A percentile compares a stretch with the other conserved stretches of the same genome.
phyloP scores from a whole-genome alignment of 805 yeast genomes.

The Candida argentea region DNA sequence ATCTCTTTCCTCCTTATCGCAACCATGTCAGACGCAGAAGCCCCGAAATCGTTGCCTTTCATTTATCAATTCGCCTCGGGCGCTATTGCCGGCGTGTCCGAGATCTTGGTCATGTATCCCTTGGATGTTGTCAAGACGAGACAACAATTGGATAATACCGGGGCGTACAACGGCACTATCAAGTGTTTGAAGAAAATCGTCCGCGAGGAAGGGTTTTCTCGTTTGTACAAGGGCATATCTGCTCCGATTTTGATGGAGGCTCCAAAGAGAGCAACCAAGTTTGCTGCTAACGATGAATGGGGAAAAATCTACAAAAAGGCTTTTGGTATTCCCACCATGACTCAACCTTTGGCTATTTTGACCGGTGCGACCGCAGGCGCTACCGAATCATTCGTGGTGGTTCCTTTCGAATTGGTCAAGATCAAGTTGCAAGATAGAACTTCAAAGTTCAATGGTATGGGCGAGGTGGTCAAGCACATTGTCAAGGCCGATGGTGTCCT shows the following conservation, averaged over 20 bases:
- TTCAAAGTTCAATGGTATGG: constrained; percentile 74
- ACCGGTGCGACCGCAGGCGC: constrained; percentile 99
- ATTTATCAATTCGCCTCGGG: constrained; percentile 85
- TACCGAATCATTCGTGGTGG: constrained; percentile 91
- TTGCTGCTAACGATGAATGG: constrained; percentile 97
- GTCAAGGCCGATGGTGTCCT: constrained; percentile 66
- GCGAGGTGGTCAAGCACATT: constrained; percentile 69
- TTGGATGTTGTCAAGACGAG: constrained; percentile 95
- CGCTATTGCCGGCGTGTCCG: constrained; percentile 96
- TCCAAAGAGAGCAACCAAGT: constrained; percentile 97
- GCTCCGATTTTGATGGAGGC: constrained; percentile 99
- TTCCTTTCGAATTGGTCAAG: constrained; percentile 93
- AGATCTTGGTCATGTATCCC: constrained; percentile 92
- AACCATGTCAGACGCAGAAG: not conserved
- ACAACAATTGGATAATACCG: constrained; percentile 62
- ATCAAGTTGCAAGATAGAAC: constrained; percentile 87
- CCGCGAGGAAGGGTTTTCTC: constrained; percentile 71
- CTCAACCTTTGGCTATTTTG: constrained; percentile 74
- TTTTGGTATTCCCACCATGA: constrained; percentile 63
- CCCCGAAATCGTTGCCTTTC: constrained; percentile 50
- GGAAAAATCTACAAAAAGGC: constrained; percentile 66
- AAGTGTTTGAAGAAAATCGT: constrained; percentile 80
- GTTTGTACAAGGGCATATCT: constrained; percentile 85
- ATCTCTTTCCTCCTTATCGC: no score
- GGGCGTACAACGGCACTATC: constrained; percentile 72